Conservation (phyloP, 805 yeast species). For the Saccharomycopsis sp. region DNA sequence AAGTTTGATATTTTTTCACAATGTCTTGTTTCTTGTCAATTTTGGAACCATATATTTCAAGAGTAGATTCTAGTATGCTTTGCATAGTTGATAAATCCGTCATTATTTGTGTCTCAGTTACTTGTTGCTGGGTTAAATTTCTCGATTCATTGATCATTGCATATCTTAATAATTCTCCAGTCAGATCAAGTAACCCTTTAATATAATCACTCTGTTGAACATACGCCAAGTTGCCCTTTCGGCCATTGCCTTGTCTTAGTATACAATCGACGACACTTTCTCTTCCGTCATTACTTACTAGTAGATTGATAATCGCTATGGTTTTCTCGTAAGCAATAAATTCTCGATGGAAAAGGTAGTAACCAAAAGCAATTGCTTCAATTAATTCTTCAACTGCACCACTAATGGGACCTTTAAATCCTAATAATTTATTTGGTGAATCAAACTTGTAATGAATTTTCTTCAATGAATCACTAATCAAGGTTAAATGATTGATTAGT, state of each 20-base stretch:
- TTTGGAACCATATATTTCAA: no score
- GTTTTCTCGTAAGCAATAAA: conserved; percentile 10
- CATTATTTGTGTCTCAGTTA: no score
- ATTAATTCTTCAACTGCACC: neutral
- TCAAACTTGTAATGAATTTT: neutral
- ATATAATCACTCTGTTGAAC: conserved; percentile 30
- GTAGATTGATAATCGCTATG: neutral
- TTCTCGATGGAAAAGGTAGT: neutral
- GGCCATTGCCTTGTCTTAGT: neutral
- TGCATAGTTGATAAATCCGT: no score
- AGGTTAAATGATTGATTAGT: conserved; percentile 20
- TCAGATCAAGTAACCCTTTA: conserved; percentile 35
- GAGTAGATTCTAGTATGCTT: no score
- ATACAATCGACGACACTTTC: neutral
- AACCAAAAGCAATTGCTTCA: neutral
- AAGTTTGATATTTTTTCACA: no score
- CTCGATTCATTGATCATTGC: conserved; percentile 24
- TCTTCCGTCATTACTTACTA: neutral
- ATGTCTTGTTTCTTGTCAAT: no score
- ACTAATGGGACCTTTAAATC: conserved; percentile 18
- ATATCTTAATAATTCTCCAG: conserved; percentile 38
- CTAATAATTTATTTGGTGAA: conserved; percentile 18
- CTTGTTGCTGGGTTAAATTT: neutral
- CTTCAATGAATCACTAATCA: conserved; percentile 26
- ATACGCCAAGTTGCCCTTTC: neutral